phyloP scores from a whole-genome alignment of 257 asterid genomes.

The Dorcoceras hygrometricum region DNA sequence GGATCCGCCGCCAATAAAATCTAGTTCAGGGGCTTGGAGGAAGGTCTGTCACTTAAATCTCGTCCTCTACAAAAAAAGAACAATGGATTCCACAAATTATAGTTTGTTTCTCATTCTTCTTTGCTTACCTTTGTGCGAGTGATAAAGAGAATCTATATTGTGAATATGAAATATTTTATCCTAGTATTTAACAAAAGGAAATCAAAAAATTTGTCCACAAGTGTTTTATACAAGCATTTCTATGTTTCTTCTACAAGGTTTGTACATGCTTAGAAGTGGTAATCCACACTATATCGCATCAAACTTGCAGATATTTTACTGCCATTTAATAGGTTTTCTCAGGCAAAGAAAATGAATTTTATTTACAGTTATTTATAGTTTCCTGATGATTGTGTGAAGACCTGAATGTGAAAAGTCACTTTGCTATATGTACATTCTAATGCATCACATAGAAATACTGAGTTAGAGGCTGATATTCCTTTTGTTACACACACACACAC shows the following conservation, averaged over 20 bases:
- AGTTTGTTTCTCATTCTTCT: not conserved
- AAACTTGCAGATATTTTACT: not conserved
- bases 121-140: not conserved
- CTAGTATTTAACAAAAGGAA: not conserved
- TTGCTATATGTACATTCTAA: not conserved
- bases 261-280: not conserved
- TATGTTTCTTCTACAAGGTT: not conserved
- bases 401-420: not conserved
- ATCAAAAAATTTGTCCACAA: not conserved
- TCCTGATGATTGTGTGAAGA: not conserved
- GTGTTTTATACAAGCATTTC: not conserved
- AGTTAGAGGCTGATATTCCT: not conserved
- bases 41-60: conserved; percentile 45
- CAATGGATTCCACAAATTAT: not conserved
- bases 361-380: too few species aligned
- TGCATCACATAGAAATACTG: not conserved
- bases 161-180: not conserved
- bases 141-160: not conserved
- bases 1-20: conserved; percentile 50
- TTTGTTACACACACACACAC: not conserved
- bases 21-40: conserved; percentile 49
- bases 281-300: not conserved
- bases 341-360: not conserved
- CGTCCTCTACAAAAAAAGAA: not conserved
- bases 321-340: not conserved